phyloP scores from a whole-genome alignment of 75 land plant species.

The Gnetum montanum region DNA sequence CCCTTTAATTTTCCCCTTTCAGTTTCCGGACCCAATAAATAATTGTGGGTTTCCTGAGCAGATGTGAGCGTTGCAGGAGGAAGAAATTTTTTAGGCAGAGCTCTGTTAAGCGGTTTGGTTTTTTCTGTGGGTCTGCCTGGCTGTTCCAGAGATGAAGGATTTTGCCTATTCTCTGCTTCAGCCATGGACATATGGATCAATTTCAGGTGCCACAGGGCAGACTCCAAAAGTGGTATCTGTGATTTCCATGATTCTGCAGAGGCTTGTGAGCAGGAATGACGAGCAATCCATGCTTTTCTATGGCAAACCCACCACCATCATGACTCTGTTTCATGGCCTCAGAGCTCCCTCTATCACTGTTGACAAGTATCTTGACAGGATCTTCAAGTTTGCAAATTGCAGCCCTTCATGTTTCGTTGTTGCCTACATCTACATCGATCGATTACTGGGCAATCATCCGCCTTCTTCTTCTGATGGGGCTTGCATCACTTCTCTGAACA shows the following conservation, averaged over 20 bases:
- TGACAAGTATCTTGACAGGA: slow-evolving; percentile 22
- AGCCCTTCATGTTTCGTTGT: slow-evolving; percentile 32
- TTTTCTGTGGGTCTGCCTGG: no score
- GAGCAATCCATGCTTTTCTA: not conserved
- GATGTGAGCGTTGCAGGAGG: no score
- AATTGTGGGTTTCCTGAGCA: no score
- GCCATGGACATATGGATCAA: no score
- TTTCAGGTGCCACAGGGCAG: no score
- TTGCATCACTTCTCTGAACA: slow-evolving; percentile 25
- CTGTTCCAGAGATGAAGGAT: no score
- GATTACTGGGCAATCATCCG: slow-evolving; percentile 21
- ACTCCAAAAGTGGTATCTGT: slow-evolving; percentile 11
- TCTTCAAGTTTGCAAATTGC: slow-evolving; percentile 28
- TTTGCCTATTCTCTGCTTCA: no score
- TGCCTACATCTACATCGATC: slow-evolving; percentile 24
- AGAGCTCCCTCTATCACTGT: slow-evolving; percentile 20
- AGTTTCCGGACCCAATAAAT: no score
- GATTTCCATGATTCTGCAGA: slow-evolving; percentile 37
- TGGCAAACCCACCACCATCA: not conserved
- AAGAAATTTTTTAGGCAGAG: no score
- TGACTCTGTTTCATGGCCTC: slow-evolving; percentile 27
- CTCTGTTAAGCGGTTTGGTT: no score
- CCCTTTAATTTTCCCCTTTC: no score
- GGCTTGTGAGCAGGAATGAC: slow-evolving; percentile 32
- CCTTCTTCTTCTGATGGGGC: slow-evolving; percentile 3